phyloP scores from a whole-genome alignment of 2,329 filamentous ascomycete species.

The Colletotrichum brevisporum region DNA sequence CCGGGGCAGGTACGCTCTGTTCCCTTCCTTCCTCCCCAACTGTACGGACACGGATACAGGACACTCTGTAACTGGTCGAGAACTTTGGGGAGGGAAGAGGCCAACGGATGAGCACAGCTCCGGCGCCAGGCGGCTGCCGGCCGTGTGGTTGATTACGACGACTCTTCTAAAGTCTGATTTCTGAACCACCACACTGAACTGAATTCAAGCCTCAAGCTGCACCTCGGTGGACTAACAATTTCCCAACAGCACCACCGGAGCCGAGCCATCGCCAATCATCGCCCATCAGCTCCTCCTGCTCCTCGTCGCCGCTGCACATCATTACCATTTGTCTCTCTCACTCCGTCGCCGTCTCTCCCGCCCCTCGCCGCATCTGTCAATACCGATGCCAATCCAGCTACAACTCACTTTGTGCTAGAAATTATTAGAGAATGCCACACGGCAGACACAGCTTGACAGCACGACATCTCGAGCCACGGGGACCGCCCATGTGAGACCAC shows the following conservation, averaged over 20 bases:
- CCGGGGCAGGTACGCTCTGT: constrained; percentile 22
- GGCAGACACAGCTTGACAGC: not conserved
- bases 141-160: constrained; percentile 34
- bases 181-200: too few relatives aligned
- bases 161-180: not conserved
- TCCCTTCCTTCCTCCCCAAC: constrained; percentile 5
- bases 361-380: not conserved
- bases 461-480: constrained; percentile 17
- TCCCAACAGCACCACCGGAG: too few relatives aligned
- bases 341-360: not conserved
- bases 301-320: constrained; percentile 29
- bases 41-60: too few relatives aligned
- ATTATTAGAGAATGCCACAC: not conserved
- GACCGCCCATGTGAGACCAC: constrained; percentile 33
- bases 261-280: constrained; percentile 5
- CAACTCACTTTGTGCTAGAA: too few relatives aligned
- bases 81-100: constrained; percentile 39
- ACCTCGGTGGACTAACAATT: too few relatives aligned
- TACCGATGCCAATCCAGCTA: too few relatives aligned
- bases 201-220: too few relatives aligned
- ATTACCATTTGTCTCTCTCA: constrained; percentile 18
- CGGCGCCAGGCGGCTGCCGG: constrained; percentile 32
- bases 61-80: constrained; percentile 35
- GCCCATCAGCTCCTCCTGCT: not conserved
- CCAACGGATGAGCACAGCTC: constrained; percentile 32